Evolutionary conservation across 1,139 yeast species (phyloP).

Genomic region (Blastobotrys arbuscula): DNA sequence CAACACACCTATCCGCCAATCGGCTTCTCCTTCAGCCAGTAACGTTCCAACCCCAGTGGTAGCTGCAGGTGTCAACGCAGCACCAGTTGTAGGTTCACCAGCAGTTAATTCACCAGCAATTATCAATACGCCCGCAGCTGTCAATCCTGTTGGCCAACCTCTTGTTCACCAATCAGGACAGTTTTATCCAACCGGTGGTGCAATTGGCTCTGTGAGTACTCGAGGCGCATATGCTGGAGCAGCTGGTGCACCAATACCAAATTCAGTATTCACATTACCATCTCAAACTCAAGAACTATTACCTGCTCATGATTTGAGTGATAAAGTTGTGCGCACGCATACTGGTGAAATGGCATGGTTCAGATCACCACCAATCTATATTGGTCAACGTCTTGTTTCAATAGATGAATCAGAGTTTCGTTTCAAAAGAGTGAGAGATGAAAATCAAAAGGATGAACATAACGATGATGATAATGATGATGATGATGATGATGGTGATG

Average conservation of each 20-base stretch:
- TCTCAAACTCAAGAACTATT: slow-evolving; percentile 23
- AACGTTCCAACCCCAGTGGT: neutral
- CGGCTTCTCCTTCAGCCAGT: neutral
- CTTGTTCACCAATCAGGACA: neutral
- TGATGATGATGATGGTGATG: slow-evolving; percentile 13
- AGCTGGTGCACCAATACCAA: slow-evolving; percentile 24
- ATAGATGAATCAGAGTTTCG: slow-evolving; percentile 10
- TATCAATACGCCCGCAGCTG: neutral
- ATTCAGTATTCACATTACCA: slow-evolving; percentile 28
- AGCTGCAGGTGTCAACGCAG: too few relatives aligned
- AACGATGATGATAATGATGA: slow-evolving; percentile 16
- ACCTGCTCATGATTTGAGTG: slow-evolving; percentile 21
- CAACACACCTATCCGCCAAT: neutral
- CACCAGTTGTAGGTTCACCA: too few relatives aligned
- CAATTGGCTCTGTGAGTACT: neutral
- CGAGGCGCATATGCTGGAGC: slow-evolving; percentile 11
- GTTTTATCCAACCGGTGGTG: neutral
- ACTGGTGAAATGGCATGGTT: slow-evolving; percentile 60
- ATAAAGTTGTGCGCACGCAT: slow-evolving; percentile 25
- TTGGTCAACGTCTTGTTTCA: slow-evolving; percentile 45
- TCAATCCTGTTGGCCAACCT: neutral
- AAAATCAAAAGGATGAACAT: neutral
- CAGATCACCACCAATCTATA: slow-evolving; percentile 67
- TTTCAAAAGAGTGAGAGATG: slow-evolving; percentile 4
- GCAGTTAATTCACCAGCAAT: neutral